Evolutionary conservation across 208 protist species (phyloP).

Genomic region (Strigomonas galati): DNA sequence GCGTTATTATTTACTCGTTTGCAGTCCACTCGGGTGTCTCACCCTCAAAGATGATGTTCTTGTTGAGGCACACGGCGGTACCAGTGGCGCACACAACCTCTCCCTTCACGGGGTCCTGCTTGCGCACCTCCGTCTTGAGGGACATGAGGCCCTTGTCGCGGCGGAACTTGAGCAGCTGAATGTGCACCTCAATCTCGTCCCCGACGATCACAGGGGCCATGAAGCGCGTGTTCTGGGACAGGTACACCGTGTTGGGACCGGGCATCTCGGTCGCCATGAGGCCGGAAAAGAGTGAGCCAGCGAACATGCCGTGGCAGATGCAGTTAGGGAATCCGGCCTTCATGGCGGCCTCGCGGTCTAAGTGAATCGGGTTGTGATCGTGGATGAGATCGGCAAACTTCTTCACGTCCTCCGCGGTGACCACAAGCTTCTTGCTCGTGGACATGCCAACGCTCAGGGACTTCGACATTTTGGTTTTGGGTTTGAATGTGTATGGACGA

Average conservation of each 20-base stretch:
- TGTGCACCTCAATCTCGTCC: slow-evolving; percentile 63
- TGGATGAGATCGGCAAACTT: slow-evolving; percentile 69
- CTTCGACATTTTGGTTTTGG: slow-evolving; percentile 1
- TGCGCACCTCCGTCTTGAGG: slow-evolving; percentile 53
- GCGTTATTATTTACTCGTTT: slow-evolving; percentile 18
- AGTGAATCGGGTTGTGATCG: slow-evolving; percentile 84
- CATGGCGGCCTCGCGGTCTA: slow-evolving; percentile 52
- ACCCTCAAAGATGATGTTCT: slow-evolving; percentile 69
- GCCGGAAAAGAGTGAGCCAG: slow-evolving; percentile 77
- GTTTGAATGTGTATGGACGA: neutral
- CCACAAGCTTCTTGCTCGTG: slow-evolving; percentile 32
- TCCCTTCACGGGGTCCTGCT: slow-evolving; percentile 44
- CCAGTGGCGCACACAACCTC: slow-evolving; percentile 71
- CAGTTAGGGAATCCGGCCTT: slow-evolving; percentile 67
- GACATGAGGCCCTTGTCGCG: slow-evolving; percentile 62
- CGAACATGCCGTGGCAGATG: slow-evolving; percentile 81
- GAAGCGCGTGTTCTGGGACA: slow-evolving; percentile 82
- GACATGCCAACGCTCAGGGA: slow-evolving; percentile 54
- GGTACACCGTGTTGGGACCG: slow-evolving; percentile 77
- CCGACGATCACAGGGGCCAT: slow-evolving; percentile 71
- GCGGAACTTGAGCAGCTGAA: slow-evolving; percentile 64
- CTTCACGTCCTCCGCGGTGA: slow-evolving; percentile 59
- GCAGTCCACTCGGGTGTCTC: slow-evolving; percentile 70
- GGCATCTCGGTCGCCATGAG: slow-evolving; percentile 76
- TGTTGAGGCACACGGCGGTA: slow-evolving; percentile 80